Base-by-base conservation (phyloP, 1,139 yeast genomes). In the Kluyveromyces marxianus region DNA sequence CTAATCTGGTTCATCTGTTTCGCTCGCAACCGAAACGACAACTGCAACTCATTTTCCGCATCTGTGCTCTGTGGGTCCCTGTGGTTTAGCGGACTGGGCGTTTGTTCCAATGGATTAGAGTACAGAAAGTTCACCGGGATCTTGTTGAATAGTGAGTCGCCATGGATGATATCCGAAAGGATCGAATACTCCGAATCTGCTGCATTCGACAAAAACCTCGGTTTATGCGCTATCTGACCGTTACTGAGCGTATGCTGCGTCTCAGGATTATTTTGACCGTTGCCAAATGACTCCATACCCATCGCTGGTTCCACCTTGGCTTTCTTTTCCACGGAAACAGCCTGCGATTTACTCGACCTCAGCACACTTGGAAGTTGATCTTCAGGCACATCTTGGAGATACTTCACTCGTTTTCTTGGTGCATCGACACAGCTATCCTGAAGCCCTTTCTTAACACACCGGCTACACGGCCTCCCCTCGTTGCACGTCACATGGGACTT, bases 401-500 rank as follows among this genome's bases (percentile, higher is more conserved):
- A 90, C 61, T 90, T 90, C 62, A 88, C 87, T 54, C 78, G 72
- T 67, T 90, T 90, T 43, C 97, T 69, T 1, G 94, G 94, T 4
- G 96, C 96, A 68, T 90, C 97, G 42, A 80, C 79, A 67, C 98
- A 90, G 0, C 86, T 72, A n/a, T 69, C 74, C 3, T 74, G 78
- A 29, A 88, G 68, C 0, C 92, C 92, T 54, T 89, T 71, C 39
- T 72, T 74, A 5, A 83, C 64, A 65, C 98, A 92, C 44, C 96
- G 67, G 46, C 74, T 74, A 58, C 98, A 92, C 0, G 98, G 98
- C 43, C 98, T 66, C 30, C 66, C 66, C 26, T 80, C 74, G 55
- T 87, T 96, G 62, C 97, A 89, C 0, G 96, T 84, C 72, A 88
- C 78, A 63, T 89, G 97, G 2, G 94, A 83, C 56, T 79, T 75